Evolutionary conservation across 2,329 filamentous ascomycete species (phyloP).

Genomic region (Xylaria sp.): DNA sequence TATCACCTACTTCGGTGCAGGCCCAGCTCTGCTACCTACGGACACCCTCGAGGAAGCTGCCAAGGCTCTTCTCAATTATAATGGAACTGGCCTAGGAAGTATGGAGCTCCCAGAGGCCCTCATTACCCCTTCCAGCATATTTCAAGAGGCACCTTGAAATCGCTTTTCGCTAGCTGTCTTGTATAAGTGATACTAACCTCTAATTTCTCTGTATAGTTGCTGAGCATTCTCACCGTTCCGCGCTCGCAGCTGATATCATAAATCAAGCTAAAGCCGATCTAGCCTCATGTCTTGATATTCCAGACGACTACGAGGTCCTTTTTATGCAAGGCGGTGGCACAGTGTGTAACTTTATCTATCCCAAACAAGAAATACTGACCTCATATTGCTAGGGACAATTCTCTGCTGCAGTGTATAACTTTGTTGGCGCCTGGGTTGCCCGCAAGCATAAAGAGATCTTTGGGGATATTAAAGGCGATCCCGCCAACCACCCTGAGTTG

Average conservation of each 20-base stretch:
- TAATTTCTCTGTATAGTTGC: too few species aligned
- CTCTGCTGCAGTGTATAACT: slow-evolving; percentile 75
- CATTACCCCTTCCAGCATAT: too few species aligned
- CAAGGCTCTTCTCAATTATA: slow-evolving; percentile 78
- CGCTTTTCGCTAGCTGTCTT: too few species aligned
- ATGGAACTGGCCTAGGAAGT: slow-evolving; percentile 79
- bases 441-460: slow-evolving; percentile 65
- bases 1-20: slow-evolving; percentile 70
- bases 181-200: too few species aligned
- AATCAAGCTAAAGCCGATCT: slow-evolving; percentile 78
- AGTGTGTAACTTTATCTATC: too few species aligned
- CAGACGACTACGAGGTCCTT: slow-evolving; percentile 80
- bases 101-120: too few species aligned
- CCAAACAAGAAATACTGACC: too few species aligned
- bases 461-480: slow-evolving; percentile 51
- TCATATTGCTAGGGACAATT: slow-evolving; percentile 79
- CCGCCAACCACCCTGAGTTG: background rate
- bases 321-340: slow-evolving; percentile 89
- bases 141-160: too few species aligned
- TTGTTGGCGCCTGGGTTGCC: slow-evolving; percentile 82
- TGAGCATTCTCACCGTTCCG: slow-evolving; percentile 88
- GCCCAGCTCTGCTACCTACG: slow-evolving; percentile 83
- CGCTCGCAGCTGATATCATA: slow-evolving; percentile 77
- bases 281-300: slow-evolving; percentile 76
- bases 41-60: slow-evolving; percentile 78